These are phyloP conservation scores for Serendipita vermifera DNA, from an alignment of 768 basidiomycete species.

Conservation along the genomic window DNA sequence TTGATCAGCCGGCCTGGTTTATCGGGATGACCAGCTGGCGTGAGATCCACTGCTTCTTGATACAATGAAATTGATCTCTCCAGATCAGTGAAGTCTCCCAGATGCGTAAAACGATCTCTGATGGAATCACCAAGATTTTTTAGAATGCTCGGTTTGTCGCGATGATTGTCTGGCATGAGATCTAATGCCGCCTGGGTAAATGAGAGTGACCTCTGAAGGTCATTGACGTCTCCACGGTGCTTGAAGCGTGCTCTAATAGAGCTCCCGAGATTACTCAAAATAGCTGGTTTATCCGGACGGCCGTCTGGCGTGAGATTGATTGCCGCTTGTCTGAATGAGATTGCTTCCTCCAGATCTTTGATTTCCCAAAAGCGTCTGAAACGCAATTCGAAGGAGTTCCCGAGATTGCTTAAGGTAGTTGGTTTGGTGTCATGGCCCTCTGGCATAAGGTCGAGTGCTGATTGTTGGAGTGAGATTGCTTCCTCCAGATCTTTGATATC, in stretches of 20 bases:
- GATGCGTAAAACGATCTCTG: background rate
- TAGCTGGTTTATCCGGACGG: slow-evolving; percentile 15
- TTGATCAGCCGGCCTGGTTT: slow-evolving; percentile 7
- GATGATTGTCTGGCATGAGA: slow-evolving; percentile 11
- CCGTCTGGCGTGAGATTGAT: slow-evolving; percentile 12
- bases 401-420: slow-evolving; percentile 10
- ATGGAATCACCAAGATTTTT: slow-evolving; percentile 5
- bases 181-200: slow-evolving; percentile 6
- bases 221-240: background rate
- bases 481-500: slow-evolving; percentile 9
- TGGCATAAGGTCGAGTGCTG: slow-evolving; percentile 11
- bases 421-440: slow-evolving; percentile 13
- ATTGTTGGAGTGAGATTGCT: background rate
- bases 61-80: slow-evolving; percentile 16
- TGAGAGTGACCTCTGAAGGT: slow-evolving; percentile 12
- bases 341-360: slow-evolving; percentile 13
- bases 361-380: slow-evolving; percentile 13
- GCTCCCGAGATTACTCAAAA: slow-evolving; percentile 14
- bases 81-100: slow-evolving; percentile 9
- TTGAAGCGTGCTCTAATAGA: slow-evolving; percentile 4
- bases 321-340: background rate
- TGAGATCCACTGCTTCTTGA: slow-evolving; percentile 12
- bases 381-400: slow-evolving; percentile 4
- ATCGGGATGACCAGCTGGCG: slow-evolving; percentile 11
- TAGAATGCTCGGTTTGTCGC: slow-evolving; percentile 12